These are phyloP conservation scores for Penicillium sp. DNA, from an alignment of 2,329 filamentous ascomycete genomes.

Conservation along the genomic window DNA sequence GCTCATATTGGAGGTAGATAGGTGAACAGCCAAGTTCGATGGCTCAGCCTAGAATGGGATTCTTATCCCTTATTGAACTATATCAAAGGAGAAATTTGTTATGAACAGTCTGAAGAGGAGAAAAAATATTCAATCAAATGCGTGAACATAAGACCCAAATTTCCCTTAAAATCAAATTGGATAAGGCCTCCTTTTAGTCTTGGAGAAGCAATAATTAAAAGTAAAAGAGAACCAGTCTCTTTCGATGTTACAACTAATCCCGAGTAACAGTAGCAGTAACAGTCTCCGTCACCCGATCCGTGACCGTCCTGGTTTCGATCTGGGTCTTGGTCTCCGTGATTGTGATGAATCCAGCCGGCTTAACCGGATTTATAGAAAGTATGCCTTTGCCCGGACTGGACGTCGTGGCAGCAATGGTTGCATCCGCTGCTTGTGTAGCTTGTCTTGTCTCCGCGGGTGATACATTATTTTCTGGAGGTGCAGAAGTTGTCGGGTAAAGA, in stretches of 20 bases:
- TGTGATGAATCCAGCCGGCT: constrained; percentile 13
- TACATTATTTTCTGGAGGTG: not conserved
- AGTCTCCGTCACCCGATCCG: constrained; percentile 12
- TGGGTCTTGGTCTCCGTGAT: constrained; percentile 13
- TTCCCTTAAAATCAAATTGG: not conserved
- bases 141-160: not conserved
- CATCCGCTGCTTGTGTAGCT: not conserved
- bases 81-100: not conserved
- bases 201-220: not conserved
- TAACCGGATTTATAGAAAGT: constrained; percentile 15
- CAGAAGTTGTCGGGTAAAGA: not conserved
- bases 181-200: too few species aligned
- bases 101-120: not conserved
- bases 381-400: not conserved
- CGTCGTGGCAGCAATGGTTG: not conserved
- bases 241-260: not conserved
- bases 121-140: not conserved
- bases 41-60: too few species aligned
- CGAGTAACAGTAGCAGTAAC: constrained; percentile 8
- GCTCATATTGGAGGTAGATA: too few species aligned
- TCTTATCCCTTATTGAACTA: too few species aligned
- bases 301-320: constrained; percentile 18
- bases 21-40: too few species aligned
- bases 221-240: not conserved
- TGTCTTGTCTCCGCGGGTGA: not conserved